These are phyloP conservation scores for Stephania yunnanensis DNA, from an alignment of 164 flowering plant species.

Conservation along the genomic window DNA sequence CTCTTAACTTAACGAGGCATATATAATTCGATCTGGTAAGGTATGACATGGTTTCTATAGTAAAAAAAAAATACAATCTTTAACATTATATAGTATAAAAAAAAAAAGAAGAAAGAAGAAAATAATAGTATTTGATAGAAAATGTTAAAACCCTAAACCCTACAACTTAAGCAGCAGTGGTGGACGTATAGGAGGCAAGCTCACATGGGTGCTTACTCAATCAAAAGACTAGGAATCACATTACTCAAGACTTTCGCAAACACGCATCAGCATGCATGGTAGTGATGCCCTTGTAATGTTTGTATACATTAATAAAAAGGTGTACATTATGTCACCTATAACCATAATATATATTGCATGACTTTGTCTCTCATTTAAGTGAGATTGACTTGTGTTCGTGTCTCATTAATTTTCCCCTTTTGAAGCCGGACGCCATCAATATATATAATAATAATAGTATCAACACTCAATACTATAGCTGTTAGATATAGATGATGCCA, in stretches of 20 bases:
- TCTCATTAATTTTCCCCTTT: neutral
- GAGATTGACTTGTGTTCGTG: neutral
- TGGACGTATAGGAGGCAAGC: neutral
- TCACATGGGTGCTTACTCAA: neutral
- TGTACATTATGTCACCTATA: neutral
- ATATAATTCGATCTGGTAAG: neutral
- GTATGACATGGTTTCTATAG: neutral
- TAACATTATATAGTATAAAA: neutral
- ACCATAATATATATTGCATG: neutral
- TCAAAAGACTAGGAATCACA: neutral
- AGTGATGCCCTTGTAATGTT: neutral
- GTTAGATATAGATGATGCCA: no score
- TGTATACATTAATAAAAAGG: neutral
- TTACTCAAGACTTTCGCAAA: neutral
- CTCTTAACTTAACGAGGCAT: neutral
- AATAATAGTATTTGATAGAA: neutral
- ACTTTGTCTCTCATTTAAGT: neutral
- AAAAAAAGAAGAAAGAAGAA: neutral
- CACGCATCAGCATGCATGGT: neutral
- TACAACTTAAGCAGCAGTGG: neutral
- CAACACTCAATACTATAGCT: no score
- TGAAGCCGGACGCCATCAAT: no score
- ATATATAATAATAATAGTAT: no score
- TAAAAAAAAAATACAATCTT: neutral
- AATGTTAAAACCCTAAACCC: neutral